Evolutionary conservation across 441 rosid species (phyloP), one percentile per base, ranked within the genome.

Genomic region (Adansonia madagascariensis): DNA sequence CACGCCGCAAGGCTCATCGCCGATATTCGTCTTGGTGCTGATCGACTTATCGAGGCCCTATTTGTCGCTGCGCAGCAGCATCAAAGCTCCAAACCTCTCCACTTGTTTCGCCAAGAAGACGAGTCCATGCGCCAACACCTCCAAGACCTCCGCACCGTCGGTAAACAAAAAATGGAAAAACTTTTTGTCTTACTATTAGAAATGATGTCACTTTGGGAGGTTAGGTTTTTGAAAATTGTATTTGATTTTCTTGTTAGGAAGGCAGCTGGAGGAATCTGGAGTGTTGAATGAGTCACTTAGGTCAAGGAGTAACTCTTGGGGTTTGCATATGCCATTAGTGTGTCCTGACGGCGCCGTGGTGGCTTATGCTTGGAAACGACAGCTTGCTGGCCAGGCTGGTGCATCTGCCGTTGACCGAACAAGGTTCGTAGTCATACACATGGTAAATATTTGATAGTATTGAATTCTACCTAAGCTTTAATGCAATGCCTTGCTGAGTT

Each of bases 291-390:
- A 95, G 60, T 90, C 97, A 64, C 86, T 94, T 41, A 77, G 92
- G 71, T 87, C 89, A 2, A 85, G 97, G 73, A 91, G 98, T 73
- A 90, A 95, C 43, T 90, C 93, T 7, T 95, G 99, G 98, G 97
- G 97, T 76, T 85, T 92, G 87, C 97, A 94, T 72, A 89, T 95
- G 95, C 98, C 99, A 0, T 44, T 95, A 85, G 99, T 92, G 63
- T 95, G 98, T 82, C 99, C 97, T 1, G 99, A 95, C 82, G 99
- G 99, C 18, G 98, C 98, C 0, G 99, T 92, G 0, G 98, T 95
- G 20, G 98, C 95, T 0, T 95, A 95, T 82, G 98, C 99, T 55
- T 94, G 99, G 97, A 94, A 95, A 77, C 87, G 98, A 9, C 99
- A 95, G 76, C 94, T 94, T 9, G 99, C 99, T 20, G 98, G 99